Evolutionary conservation across 257 asterid genomes (phyloP), one percentile per base, ranked within the genome.

Genomic region (Paraleonurus japonicus): DNA sequence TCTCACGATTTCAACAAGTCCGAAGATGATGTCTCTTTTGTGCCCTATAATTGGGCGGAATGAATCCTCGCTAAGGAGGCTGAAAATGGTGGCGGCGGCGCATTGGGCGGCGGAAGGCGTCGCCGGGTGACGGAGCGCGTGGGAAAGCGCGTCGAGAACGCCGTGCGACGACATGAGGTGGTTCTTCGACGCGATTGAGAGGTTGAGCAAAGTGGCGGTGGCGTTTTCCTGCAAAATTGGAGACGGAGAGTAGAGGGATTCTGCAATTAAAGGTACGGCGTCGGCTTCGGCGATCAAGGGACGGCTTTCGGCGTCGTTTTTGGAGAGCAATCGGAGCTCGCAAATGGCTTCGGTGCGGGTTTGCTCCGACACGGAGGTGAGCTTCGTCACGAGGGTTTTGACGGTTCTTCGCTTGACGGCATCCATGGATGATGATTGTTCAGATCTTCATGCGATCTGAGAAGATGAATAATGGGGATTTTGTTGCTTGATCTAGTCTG

Each of bases 91-190:
- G 43, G 90, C 95, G 37, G 98, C 95, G 55, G 90, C 88, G 81
- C 98, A 93, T 74, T 93, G 98, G 51, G 83, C 89, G 22, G 81
- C 77, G 81, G 72, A 84, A 3, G 93, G 90, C 28, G 96, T 64
- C 7, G 89, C 71, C 7, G 98, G 97, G 83, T 90, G 80, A 65
- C 94, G 86, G 61, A 93, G 92, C 8, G 94, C 89, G 80, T 93
- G 97, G 27, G 98, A 93, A 13, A 90, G 87, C 30, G 98, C 93
- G 81, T 93, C 98, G 59, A 93, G 98, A 4, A 89, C 75, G 28
- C 93, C 95, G 64, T 80, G 89, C n/a, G 93, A 81, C n/a, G 95
- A 87, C 83, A 90, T 88, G 32, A 90, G 68, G 26, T 78, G 81
- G 3, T 88, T 90, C 77, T 89, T 90, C 58, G 93, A 81, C 26